phyloP scores from a whole-genome alignment of 2,329 filamentous ascomycete species.

The Thielaviopsis cerberus region DNA sequence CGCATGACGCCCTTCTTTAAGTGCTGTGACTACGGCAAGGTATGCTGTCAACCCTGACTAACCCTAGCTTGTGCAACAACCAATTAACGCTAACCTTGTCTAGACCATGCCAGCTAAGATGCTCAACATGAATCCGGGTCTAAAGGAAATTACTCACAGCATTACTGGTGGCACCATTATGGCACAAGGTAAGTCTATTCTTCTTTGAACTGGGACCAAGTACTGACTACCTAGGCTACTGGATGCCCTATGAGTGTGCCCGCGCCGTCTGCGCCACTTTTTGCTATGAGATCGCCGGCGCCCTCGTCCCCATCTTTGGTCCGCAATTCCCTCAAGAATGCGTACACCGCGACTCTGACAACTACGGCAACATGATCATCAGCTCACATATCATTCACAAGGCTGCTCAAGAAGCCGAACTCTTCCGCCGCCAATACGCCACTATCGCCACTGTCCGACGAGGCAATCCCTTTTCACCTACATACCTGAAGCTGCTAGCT shows the following conservation, averaged over 20 bases:
- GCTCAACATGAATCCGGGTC: slow-evolving; percentile 55
- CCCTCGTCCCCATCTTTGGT: slow-evolving; percentile 80
- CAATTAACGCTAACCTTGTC: slow-evolving; percentile 1
- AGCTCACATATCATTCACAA: slow-evolving; percentile 33
- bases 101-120: slow-evolving; percentile 82
- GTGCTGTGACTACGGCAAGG: slow-evolving; percentile 73
- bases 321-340: slow-evolving; percentile 60
- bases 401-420: slow-evolving; percentile 31
- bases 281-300: slow-evolving; percentile 66
- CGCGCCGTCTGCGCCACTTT: slow-evolving; percentile 78
- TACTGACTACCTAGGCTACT: slow-evolving; percentile 53
- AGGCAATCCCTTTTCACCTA: no score
- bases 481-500: no score
- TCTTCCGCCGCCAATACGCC: slow-evolving; percentile 21
- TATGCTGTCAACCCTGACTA: slow-evolving; percentile 21
- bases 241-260: slow-evolving; percentile 83
- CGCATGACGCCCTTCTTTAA: slow-evolving; percentile 93
- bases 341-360: slow-evolving; percentile 40
- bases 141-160: slow-evolving; percentile 79
- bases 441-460: not conserved
- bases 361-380: slow-evolving; percentile 50
- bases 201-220: not conserved
- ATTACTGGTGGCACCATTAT: slow-evolving; percentile 83
- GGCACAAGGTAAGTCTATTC: slow-evolving; percentile 53
- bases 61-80: not conserved